phyloP scores from a whole-genome alignment of 352 stramenopile species.

The Globisporangium viniferum region DNA sequence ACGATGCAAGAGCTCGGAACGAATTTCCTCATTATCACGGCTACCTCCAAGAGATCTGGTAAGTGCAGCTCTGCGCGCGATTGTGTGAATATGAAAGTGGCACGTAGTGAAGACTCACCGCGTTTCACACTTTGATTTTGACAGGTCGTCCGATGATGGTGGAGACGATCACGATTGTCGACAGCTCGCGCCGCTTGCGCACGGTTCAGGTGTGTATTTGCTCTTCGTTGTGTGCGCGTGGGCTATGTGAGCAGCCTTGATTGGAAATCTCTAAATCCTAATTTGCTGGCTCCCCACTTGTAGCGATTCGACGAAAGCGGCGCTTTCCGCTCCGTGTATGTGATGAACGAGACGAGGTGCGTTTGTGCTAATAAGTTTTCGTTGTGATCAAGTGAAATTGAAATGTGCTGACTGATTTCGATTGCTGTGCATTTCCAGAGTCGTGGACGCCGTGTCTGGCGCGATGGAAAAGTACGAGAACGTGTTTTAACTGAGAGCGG shows the following conservation, averaged over 20 bases:
- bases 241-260: neutral
- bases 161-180: constrained; percentile 81
- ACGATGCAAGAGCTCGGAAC: constrained; percentile 85
- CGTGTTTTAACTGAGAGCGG: constrained; percentile 49
- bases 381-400: neutral
- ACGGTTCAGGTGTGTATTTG: constrained; percentile 55
- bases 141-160: constrained; percentile 74
- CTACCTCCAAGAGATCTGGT: constrained; percentile 84
- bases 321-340: constrained; percentile 83
- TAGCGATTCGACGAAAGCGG: constrained; percentile 84
- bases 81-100: neutral
- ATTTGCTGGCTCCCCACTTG: neutral
- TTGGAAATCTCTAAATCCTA: neutral
- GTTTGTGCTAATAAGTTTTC: constrained; percentile 10
- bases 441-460: constrained; percentile 82
- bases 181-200: constrained; percentile 75
- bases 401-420: neutral
- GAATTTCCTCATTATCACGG: constrained; percentile 81
- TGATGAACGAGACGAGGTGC: constrained; percentile 82
- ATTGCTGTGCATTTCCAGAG: constrained; percentile 26
- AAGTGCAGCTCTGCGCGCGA: neutral
- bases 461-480: constrained; percentile 88
- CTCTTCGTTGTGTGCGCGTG: neutral
- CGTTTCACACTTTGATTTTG: neutral
- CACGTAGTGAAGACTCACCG: neutral